Percentiles rank a stretch among this genome's conserved stretches.
Conservation (phyloP, 345 rosid species). For the Turritis glabra region DNA sequence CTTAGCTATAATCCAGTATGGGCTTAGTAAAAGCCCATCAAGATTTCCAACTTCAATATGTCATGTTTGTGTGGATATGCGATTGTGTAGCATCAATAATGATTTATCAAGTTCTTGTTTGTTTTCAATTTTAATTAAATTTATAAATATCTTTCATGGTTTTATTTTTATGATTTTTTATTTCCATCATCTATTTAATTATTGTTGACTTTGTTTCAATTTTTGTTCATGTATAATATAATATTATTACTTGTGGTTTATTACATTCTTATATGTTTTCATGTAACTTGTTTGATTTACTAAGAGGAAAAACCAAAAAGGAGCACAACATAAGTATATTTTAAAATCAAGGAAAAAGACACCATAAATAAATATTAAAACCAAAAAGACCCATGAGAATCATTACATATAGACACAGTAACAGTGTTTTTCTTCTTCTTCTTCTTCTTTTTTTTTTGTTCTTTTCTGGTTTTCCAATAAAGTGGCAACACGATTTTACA, state of each 20-base stretch:
- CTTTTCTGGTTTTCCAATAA: constrained; percentile 37
- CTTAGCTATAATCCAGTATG: background rate
- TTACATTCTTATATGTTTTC: background rate
- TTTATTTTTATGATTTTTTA: background rate
- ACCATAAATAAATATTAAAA: background rate
- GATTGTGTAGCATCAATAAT: background rate
- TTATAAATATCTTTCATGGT: background rate
- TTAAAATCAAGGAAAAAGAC: constrained; percentile 1
- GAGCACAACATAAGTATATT: background rate
- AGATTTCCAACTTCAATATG: background rate
- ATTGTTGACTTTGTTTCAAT: background rate
- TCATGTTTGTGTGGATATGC: background rate
- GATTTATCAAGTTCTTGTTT: background rate
- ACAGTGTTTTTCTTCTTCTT: constrained; percentile 23
- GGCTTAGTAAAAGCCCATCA: constrained; percentile 6
- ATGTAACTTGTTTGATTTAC: background rate
- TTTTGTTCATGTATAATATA: background rate
- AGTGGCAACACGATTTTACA: constrained; percentile 54
- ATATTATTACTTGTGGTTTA: background rate
- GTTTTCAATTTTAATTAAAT: background rate
- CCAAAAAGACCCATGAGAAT: constrained; percentile 12
- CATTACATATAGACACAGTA: constrained; percentile 39
- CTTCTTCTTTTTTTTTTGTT: constrained; percentile 15
- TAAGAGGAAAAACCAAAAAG: background rate
- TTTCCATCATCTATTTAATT: background rate